Base-by-base conservation (phyloP, 306 rosid species). In the Dryas alaskensis region DNA sequence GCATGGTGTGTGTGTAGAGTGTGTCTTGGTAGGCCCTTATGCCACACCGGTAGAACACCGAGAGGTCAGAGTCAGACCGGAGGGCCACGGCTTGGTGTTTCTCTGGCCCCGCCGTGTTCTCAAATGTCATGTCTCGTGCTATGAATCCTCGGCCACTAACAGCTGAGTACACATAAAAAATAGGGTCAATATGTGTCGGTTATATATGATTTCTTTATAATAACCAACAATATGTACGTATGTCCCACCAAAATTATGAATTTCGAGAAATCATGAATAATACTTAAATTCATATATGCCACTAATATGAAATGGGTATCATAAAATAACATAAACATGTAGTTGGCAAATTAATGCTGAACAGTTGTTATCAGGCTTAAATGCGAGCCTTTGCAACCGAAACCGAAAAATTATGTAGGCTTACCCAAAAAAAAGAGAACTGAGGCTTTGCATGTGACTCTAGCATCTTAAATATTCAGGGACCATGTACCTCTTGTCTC, bases 31-130 rank as follows among this genome's bases (percentile, higher is more conserved):
- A 92, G 0, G 93, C 97, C 5, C 60, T 78, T 7, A 92, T 77
- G 9, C 83, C 84, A 12, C 95, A 89, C 1, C 93, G 70, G 72
- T 77, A 92, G 70, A 84, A 94, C 3, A 87, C 99, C 0, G 97
- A 85, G 2, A 94, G 89, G 70, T 94, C 99, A 0, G 97, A 92
- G 80, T 92, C 93, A 0, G 95, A 88, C 81, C 99, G 82, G 0
- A 94, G 89, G 3, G 99, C 97, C 53, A 94, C 99, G 1, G 97
- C 99, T 75, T 89, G 92, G 81, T 92, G 93, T 73, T 92, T 94
- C 79, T 77, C 74, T 0, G 97, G 86, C 0, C 97, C 99, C 13
- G 99, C 96, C 0, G 92, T 89, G 86, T 94, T 94, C 76, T 88
- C 87, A 19, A 94, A 86, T 6, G 92, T 73, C 14, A 94, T 80